A percentile compares a stretch with the other conserved stretches of the same genome.
Conservation (phyloP, 352 stramenopile genomes). For the Phytophthora fragariae region DNA sequence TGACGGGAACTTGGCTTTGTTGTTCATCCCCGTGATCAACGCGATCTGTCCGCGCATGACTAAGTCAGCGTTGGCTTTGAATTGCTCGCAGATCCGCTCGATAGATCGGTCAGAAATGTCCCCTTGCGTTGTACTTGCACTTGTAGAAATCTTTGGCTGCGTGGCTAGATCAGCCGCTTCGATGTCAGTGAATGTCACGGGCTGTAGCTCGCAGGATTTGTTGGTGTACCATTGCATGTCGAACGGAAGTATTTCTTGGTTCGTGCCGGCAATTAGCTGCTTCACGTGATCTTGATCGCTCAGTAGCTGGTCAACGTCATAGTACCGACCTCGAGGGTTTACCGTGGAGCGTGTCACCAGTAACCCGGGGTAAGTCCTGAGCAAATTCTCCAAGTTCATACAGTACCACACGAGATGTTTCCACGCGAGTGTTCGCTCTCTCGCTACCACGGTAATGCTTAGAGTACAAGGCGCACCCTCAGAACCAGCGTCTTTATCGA, state of each 20-base stretch:
- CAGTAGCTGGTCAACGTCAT: not conserved
- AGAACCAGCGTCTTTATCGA: not conserved
- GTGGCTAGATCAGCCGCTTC: not conserved
- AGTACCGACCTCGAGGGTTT: not conserved
- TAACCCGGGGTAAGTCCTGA: slow-evolving; percentile 10
- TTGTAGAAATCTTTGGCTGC: not conserved
- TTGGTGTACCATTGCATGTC: not conserved
- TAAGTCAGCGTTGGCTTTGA: not conserved
- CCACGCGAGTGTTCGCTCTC: slow-evolving; percentile 12
- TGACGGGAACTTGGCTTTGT: not conserved
- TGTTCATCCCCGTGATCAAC: not conserved
- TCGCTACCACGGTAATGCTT: slow-evolving; percentile 9
- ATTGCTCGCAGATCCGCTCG: not conserved
- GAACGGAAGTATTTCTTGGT: not conserved
- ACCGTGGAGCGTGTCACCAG: slow-evolving; percentile 2
- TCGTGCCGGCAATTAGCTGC: not conserved
- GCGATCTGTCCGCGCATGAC: not conserved
- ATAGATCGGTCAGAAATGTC: not conserved
- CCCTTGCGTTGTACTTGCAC: not conserved
- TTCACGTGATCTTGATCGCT: not conserved
- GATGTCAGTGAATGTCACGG: not conserved
- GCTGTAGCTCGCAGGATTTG: not conserved
- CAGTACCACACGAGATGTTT: slow-evolving; percentile 23
- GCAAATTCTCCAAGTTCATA: slow-evolving; percentile 17
- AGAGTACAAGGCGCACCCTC: slow-evolving; percentile 4